phyloP scores from a whole-genome alignment of 1,284 basidiomycete genomes.

The Puccinia coronata region DNA sequence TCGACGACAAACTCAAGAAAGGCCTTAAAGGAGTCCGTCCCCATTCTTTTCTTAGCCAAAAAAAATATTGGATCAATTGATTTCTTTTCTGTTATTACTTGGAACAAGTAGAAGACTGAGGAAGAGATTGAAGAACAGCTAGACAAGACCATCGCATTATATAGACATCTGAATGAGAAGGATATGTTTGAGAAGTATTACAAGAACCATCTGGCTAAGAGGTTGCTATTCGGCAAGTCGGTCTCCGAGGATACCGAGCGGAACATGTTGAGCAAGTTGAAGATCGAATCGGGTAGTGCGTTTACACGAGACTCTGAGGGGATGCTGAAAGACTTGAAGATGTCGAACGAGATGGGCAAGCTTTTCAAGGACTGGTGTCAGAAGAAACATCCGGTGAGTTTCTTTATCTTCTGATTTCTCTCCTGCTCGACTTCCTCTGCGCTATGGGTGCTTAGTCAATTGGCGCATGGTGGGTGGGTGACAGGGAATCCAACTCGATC shows the following conservation, averaged over 20 bases:
- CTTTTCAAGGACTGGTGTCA: constrained; percentile 70
- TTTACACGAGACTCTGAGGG: constrained; percentile 98
- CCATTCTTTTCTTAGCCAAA: neutral
- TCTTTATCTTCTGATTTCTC: constrained; percentile 6
- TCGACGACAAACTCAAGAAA: constrained; percentile 94
- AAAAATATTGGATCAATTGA: neutral
- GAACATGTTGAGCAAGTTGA: constrained; percentile 96
- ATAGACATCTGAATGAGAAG: constrained; percentile 92
- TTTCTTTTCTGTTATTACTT: neutral
- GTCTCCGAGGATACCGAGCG: constrained; percentile 96
- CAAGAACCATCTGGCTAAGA: constrained; percentile 91
- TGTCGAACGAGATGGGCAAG: constrained; percentile 79
- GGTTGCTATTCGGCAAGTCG: constrained; percentile 79
- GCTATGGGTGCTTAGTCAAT: neutral
- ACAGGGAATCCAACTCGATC: constrained; percentile 72
- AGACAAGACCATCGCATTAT: constrained; percentile 92
- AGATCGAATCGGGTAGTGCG: constrained; percentile 92
- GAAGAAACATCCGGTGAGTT: constrained; percentile 58
- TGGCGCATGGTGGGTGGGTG: neutral
- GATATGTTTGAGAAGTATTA: constrained; percentile 98
- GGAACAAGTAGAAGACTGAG: constrained; percentile 78
- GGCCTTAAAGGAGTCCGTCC: constrained; percentile 84
- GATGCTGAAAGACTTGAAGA: constrained; percentile 97
- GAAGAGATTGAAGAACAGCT: constrained; percentile 83
- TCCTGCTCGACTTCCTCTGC: neutral